Conservation (phyloP, 2,329 filamentous ascomycete genomes). For the Microdochium bolleyi region DNA sequence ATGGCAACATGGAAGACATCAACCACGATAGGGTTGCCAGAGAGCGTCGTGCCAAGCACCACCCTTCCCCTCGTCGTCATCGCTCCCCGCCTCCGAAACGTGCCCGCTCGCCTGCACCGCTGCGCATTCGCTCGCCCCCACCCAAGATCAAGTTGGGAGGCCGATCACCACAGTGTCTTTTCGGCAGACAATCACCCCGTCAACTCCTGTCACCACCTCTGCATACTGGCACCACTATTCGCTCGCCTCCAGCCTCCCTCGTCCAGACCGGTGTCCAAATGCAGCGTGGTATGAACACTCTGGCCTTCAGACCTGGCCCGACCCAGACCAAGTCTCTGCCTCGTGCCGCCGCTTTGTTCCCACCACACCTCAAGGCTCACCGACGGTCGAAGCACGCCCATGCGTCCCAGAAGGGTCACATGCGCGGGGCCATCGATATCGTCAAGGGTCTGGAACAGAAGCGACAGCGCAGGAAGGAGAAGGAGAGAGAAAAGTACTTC, state of each 20-base stretch:
- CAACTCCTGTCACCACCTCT: slow-evolving; percentile 66
- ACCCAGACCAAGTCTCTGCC: slow-evolving; percentile 83
- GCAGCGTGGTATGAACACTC: slow-evolving; percentile 32
- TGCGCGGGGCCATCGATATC: slow-evolving; percentile 93
- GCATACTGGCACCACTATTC: slow-evolving; percentile 31
- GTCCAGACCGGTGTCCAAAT: slow-evolving; percentile 3
- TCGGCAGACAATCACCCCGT: slow-evolving; percentile 62
- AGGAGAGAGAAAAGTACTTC: slow-evolving; percentile 63
- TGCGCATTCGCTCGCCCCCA: slow-evolving; percentile 41
- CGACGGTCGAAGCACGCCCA: slow-evolving; percentile 21
- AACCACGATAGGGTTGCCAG: slow-evolving; percentile 47
- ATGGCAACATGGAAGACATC: slow-evolving; percentile 63
- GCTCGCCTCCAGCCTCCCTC: slow-evolving; percentile 32
- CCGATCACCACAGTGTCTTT: slow-evolving; percentile 50
- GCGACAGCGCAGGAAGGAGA: slow-evolving; percentile 85
- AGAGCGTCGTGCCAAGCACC: slow-evolving; percentile 40
- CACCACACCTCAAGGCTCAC: slow-evolving; percentile 36
- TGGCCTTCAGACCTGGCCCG: slow-evolving; percentile 54
- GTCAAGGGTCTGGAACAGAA: slow-evolving; percentile 95
- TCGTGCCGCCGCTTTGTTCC: slow-evolving; percentile 65
- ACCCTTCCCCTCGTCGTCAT: slow-evolving; percentile 53
- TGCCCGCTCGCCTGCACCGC: slow-evolving; percentile 41
- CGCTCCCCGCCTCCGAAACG: slow-evolving; percentile 44
- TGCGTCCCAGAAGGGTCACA: slow-evolving; percentile 48
- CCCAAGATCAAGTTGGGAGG: slow-evolving; percentile 34